Base-by-base conservation (phyloP, 805 yeast species). In the Pichia nakasei region DNA sequence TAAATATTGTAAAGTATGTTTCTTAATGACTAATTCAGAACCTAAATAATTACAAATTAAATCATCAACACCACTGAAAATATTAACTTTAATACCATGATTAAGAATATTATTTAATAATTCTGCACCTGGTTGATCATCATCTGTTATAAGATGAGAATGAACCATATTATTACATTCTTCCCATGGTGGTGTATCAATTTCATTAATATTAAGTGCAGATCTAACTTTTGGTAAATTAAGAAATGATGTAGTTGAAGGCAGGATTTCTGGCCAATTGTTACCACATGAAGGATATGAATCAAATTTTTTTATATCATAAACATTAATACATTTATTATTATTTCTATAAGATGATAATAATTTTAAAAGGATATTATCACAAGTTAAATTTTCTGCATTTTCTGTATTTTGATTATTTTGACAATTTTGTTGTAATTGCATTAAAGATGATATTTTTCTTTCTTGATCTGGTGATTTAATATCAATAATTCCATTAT, bases 21-120 rank as follows among this genome's bases (percentile, higher is more conserved):
- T 68, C 8, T 70, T 60, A 38, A 89, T 80, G 60, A 84, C 63
- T 52, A 72, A 69, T 52, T 83, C 82, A 2, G 86, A 79, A 20
- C 97, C 95, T 35, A 72, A 53, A 55, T 78, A 75, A 57, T 93
- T 93, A 66, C 98, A 93, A 44, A 93, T 84, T 37, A 86, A 72
- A 63, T 93, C 98, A 52, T 80, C 76, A 52, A 84, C 87, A 37
- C 98, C 98, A 55, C 83, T 82, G 66, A 87, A 87, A 43, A 93
- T 66, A 54, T 86, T 61, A 13, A 93, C 67, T 13, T 83, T 82
- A 17, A 78, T 60, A 37, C 52, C 52, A 36, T 76, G 59, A 37
- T 70, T 68, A 35, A 89, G 65, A 22, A 93, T 54, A 0, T 62
- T 68, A 0, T 95, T 91, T n/a, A 93, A 60, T 36, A 87, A 61